phyloP scores from a whole-genome alignment of 441 rosid species.

The Erodium moschatum region DNA sequence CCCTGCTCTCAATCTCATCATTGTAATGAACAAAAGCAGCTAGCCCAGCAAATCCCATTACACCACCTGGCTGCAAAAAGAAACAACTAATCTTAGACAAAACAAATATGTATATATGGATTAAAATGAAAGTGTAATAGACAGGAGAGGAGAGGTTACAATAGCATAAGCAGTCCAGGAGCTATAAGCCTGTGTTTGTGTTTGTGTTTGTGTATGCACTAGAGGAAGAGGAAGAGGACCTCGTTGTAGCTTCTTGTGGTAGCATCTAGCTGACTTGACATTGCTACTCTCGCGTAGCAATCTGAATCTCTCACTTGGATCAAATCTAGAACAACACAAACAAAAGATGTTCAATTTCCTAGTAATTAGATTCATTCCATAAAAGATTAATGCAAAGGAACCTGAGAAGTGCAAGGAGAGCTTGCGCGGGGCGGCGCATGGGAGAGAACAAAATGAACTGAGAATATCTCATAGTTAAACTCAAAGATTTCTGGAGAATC shows the following conservation, averaged over 20 bases:
- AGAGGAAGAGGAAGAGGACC: conserved; percentile 16
- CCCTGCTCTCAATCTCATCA: conserved; percentile 50
- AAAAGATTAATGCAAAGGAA: conserved; percentile 7
- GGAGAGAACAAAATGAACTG: conserved; percentile 40
- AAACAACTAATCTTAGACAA: neutral
- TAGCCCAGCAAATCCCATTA: conserved; percentile 51
- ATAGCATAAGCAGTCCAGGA: conserved; percentile 32
- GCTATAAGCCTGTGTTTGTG: conserved; percentile 19
- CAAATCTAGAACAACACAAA: conserved; percentile 35
- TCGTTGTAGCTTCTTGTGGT: conserved; percentile 20
- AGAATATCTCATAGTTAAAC: conserved; percentile 30
- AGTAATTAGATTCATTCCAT: neutral
- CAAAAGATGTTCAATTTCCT: neutral
- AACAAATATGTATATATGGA: conserved; percentile 11
- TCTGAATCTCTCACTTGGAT: conserved; percentile 31
- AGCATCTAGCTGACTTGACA: conserved; percentile 34
- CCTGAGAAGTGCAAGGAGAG: conserved; percentile 36
- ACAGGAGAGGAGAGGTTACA: conserved; percentile 29
- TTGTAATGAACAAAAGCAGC: conserved; percentile 49
- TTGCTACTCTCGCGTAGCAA: conserved; percentile 35
- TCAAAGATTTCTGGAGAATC: neutral
- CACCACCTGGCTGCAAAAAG: conserved; percentile 46
- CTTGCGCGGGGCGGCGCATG: conserved; percentile 29
- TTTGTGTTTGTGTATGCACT: conserved; percentile 8
- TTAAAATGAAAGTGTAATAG: neutral